Base-by-base conservation (phyloP, 2,329 filamentous ascomycete species). In the Pseudocercospora musae region DNA sequence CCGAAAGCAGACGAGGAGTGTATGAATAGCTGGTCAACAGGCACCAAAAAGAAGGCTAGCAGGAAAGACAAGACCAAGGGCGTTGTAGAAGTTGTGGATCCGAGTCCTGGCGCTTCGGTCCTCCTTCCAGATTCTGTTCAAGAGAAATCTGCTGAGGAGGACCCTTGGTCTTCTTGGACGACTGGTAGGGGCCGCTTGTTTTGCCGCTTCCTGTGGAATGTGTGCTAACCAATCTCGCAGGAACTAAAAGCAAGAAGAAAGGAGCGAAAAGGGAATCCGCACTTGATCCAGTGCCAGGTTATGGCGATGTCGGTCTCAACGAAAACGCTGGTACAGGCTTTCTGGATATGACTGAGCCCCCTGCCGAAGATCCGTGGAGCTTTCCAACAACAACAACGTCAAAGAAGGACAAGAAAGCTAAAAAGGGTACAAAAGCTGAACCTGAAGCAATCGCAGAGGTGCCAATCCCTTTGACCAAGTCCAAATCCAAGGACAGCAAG, bases 191-290 rank as follows among this genome's bases (percentile, higher is more conserved):
- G 44, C 21, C 33, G 21, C 6, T 20, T 58, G 25, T 58, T 46
- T 48, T 53, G 55, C 56, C 18, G 13, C 20, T 42, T 52, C 20
- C n/a, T 55, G 11, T 27, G 55, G 44, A 57, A 57, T 46, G 56
- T 53, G 10, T 40, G 23, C 55, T 62, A 52, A 64, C 21, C 52
- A 8, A 60, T 25, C 75, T 75, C 55, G 73, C 76, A 25, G 77
- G 79, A 10, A 85, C 85, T 70, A 85, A 85, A 64, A 71, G 78
- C 52, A 85, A 85, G 75, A 82, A 83, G 70, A 85, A 85, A 72
- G 75, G 77, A 48, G 84, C 81, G 70, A 85, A 84, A 69, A 69
- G 68, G 50, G 62, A 56, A 37, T 59, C 52, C 20, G 50, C 61
- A n/a, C 53, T 59, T 33, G 66, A 63, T 23, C 62, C 60, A 13